Percentiles rank a stretch among this genome's conserved stretches.
These are phyloP conservation scores for Testicularia cyperi DNA, from an alignment of 1,284 basidiomycete species.

Conservation along the genomic window DNA sequence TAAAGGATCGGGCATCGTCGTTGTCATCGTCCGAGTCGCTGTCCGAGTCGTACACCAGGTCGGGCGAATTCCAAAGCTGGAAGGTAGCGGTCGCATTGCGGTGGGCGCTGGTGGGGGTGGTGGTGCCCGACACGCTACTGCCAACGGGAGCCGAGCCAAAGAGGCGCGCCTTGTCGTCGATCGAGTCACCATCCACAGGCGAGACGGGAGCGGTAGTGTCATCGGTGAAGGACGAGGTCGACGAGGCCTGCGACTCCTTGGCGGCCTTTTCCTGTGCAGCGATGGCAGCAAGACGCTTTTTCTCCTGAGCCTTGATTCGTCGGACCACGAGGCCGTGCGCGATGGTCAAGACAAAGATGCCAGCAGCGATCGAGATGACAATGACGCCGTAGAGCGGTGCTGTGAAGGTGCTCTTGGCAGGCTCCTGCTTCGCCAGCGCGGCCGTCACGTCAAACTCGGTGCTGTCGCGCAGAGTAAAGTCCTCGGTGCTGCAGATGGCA, in stretches of 20 bases:
- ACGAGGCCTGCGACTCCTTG: background rate
- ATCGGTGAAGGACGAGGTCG: slow-evolving; percentile 1
- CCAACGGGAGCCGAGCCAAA: slow-evolving; percentile 5
- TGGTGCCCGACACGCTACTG: slow-evolving; percentile 1
- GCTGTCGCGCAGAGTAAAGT: slow-evolving; percentile 40
- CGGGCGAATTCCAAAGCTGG: slow-evolving; percentile 30
- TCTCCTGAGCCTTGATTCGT: slow-evolving; percentile 32
- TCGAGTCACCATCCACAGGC: slow-evolving; percentile 10
- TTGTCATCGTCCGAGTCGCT: slow-evolving; percentile 14
- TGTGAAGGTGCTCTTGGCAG: slow-evolving; percentile 1
- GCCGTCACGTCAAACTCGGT: slow-evolving; percentile 37
- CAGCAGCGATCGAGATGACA: slow-evolving; percentile 24
- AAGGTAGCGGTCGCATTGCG: slow-evolving; percentile 6
- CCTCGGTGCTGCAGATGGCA: slow-evolving; percentile 46
- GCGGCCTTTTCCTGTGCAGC: slow-evolving; percentile 19
- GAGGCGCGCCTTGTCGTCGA: slow-evolving; percentile 20
- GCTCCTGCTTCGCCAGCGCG: slow-evolving; percentile 6
- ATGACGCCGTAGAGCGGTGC: slow-evolving; percentile 39
- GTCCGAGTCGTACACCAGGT: slow-evolving; percentile 39
- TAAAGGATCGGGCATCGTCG: slow-evolving; percentile 14
- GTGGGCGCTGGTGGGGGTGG: slow-evolving; percentile 5
- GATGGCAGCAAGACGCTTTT: slow-evolving; percentile 26
- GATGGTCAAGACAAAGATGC: slow-evolving; percentile 43
- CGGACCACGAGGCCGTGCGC: slow-evolving; percentile 39
- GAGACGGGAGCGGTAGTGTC: slow-evolving; percentile 5